Base-by-base conservation (phyloP, 768 basidiomycete genomes). In the Terana coerulea region DNA sequence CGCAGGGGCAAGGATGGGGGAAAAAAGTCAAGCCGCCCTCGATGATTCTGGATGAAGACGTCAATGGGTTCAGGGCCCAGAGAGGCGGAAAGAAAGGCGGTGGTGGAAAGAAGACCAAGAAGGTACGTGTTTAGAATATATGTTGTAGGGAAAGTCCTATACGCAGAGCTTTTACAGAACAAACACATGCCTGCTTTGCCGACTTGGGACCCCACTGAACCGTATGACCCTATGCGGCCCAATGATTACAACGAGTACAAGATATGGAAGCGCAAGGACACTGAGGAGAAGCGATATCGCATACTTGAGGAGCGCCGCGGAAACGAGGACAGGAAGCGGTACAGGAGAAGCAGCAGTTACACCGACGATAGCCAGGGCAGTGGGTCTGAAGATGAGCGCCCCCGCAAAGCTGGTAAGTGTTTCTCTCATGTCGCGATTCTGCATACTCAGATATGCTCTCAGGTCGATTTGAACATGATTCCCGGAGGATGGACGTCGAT, bases 201-300 rank as follows among this genome's bases (percentile, higher is more conserved):
- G 1, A 67, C 80, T 2, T 91, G 91, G 91, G 89, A 93, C 67
- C 91, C 91, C 4, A 63, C 69, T 51, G 91, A 92, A 60, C 74
- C 70, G 25, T 94, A 94, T 63, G 91, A 94, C 56, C 87, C 90
- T 1, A 68, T 83, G 19, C 80, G 87, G 22, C 91, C 91, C 2
- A 93, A 93, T 53, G 91, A 94, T 59, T 92, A 93, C 68, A 84
- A 86, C 58, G 91, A 93, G 59, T 93, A 84, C 74, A 93, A 91
- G 61, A 59, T 81, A 10, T 92, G 84, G 83, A 85, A 85, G 57
- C 80, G 81, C 55, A 82, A 81, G 51, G 86, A 90, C 22, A 80
- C 80, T 35, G 88, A 87, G 42, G 86, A 91, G 57, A 72, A 81
- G 36, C 76, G 85, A n/a, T 81, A 85, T 56, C 76, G 83, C 29